Base-by-base conservation (phyloP, 1,284 basidiomycete species). In the Schizophyllum amplum region DNA sequence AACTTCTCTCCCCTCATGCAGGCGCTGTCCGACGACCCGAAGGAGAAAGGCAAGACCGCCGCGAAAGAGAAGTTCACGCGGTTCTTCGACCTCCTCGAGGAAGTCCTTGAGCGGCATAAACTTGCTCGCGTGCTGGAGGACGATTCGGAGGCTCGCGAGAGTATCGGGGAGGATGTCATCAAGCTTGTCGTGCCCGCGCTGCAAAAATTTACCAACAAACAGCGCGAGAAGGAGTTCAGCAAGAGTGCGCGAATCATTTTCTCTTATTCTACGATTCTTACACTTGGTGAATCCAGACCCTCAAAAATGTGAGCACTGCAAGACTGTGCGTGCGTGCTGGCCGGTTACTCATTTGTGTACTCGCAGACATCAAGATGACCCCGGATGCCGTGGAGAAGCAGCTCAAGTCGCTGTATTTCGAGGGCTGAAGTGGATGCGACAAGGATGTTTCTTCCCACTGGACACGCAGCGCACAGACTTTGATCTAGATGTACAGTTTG, bases 21-120 rank as follows among this genome's bases (percentile, higher is more conserved):
- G 63, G 72, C 81, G 3, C 73, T 92, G 55, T 78, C 79, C 24
- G 88, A 91, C 55, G 85, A 87, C 62, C 73, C 80, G 20, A 82
- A 80, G 59, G 84, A 83, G 57, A 82, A 82, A 61, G 76, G 75
- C 5, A 84, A 82, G 67, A 76, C 78, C 1, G 81, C 79, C 6
- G 81, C 81, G 33, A 91, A 92, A 71, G 90, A 91, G 71, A 88
- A 85, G 69, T 87, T 89, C 66, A 88, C 82, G 46, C 72, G 83
- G 55, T 92, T 91, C 70, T 91, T 84, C 62, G 87, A 90, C 62
- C 66, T 87, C 26, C 70, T 91, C 58, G 88, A 91, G 51, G 89
- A 91, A 64, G 78, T 89, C 15, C 73, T 82, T 51, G 89, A 92
- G 66, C 70, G 87, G 51, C 90, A 92, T 68, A 75, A 77, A 61